These are phyloP conservation scores for Paecilomyces sp. DNA, from an alignment of 2,329 filamentous ascomycete species.

Conservation along the genomic window DNA sequence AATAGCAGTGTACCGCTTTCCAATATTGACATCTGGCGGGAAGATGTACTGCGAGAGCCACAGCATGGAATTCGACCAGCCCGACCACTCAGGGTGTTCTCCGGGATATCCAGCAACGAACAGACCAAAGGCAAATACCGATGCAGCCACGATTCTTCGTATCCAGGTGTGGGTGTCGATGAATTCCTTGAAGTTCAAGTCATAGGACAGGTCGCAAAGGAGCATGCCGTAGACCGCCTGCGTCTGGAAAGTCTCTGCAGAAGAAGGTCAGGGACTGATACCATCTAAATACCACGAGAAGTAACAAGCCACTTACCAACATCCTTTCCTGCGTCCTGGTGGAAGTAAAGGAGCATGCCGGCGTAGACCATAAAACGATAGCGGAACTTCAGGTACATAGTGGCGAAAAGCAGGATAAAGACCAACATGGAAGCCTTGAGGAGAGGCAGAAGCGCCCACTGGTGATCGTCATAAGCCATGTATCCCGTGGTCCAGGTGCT, in stretches of 20 bases:
- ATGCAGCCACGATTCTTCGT: slow-evolving; percentile 29
- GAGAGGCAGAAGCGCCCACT: slow-evolving; percentile 48
- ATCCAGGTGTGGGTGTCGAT: slow-evolving; percentile 34
- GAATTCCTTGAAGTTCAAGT: slow-evolving; percentile 40
- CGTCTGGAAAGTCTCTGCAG: slow-evolving; percentile 47
- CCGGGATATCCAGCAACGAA: slow-evolving; percentile 45
- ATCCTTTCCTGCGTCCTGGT: slow-evolving; percentile 38
- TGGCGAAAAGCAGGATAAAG: slow-evolving; percentile 41
- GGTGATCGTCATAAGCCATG: slow-evolving; percentile 48
- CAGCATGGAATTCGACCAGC: slow-evolving; percentile 42
- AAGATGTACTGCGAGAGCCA: slow-evolving; percentile 38
- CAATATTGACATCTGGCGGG: slow-evolving; percentile 37
- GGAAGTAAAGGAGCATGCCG: slow-evolving; percentile 44
- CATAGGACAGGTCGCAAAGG: slow-evolving; percentile 45
- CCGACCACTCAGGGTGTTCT: slow-evolving; percentile 43
- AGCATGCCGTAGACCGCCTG: slow-evolving; percentile 47
- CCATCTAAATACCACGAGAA: not conserved
- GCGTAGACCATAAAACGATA: slow-evolving; percentile 41
- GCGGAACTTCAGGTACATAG: slow-evolving; percentile 38
- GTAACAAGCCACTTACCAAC: slow-evolving; percentile 32
- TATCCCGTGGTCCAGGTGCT: slow-evolving; percentile 45
- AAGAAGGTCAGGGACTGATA: not conserved
- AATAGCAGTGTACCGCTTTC: slow-evolving; percentile 41
- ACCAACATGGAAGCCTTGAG: slow-evolving; percentile 46
- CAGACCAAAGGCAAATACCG: slow-evolving; percentile 38